Evolutionary conservation across 2,329 filamentous ascomycete genomes (phyloP), one percentile per base, ranked within the genome.

Genomic region (Fusarium coicis): DNA sequence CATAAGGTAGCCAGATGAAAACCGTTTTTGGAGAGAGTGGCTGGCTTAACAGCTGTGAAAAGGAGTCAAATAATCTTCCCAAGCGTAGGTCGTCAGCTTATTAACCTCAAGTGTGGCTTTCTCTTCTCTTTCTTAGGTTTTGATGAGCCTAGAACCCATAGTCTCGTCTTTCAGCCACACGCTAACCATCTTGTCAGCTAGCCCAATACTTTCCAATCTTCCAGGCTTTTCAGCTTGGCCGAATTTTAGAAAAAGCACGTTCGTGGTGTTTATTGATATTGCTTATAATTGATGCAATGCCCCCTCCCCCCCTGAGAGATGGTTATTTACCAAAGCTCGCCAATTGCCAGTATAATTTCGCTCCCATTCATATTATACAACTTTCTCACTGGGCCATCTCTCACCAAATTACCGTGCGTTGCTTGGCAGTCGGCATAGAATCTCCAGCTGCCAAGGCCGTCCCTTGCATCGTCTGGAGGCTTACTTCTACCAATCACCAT

Each of bases 141-240:
- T 23, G 23, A 52, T 26, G n/a, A 55, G 43, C 57, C 65, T 34
- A 52, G 28, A 63, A 46, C 26, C 21, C 14, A 42, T 67, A 39
- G 39, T 63, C 34, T 52, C 47, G 23, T 26, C 30, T n/a, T 37
- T 23, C 28, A 32, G 26, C 10, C 28, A 23, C 30, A 64, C 50
- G 44, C 66, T 68, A 68, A 23, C 50, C 30, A 37, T 28, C 14
- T 53, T 40, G 18, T 64, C 26, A 37, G 21, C 7, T 47, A 57
- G 57, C 53, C 50, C 43, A 64, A 53, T 68, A 57, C 16, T 57
- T 63, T 44, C n/a, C 28, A 55, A 68, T 56, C 23, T 30, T 68
- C 50, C 34, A 28, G 34, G 34, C 34, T 39, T 39, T 28, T 64
- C 39, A 37, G 23, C 32, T 52, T 53, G 40, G 36, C 30, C n/a